Conservation (phyloP, 1,284 basidiomycete genomes). For the Ustilago xerochloae region DNA sequence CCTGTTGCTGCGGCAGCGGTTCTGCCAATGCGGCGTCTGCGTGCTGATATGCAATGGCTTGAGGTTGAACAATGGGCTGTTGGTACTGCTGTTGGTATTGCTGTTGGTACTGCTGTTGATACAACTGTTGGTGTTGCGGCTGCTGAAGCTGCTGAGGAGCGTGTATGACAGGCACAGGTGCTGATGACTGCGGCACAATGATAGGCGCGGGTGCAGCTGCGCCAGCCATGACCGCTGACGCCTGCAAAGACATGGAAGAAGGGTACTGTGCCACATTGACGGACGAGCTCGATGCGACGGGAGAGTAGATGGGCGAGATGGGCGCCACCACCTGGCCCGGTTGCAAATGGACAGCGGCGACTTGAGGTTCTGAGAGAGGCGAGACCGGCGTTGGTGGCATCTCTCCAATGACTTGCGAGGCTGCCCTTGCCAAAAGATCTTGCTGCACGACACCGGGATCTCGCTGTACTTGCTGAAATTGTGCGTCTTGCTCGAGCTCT, state of each 20-base stretch:
- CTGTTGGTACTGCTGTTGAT: not conserved
- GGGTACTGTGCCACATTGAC: conserved; percentile 31
- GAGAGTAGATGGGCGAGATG: conserved; percentile 38
- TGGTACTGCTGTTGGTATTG: conserved; percentile 2
- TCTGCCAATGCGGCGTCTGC: not conserved
- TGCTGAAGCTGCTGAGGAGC: conserved; percentile 18
- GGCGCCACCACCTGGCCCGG: conserved; percentile 38
- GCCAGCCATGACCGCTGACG: conserved; percentile 20
- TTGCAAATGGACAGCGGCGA: conserved; percentile 23
- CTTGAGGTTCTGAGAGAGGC: conserved; percentile 12
- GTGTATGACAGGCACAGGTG: conserved; percentile 9
- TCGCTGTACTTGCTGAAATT: conserved; percentile 48
- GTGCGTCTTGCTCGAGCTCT: conserved; percentile 60
- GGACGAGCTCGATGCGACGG: conserved; percentile 32
- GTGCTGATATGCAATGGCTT: not conserved
- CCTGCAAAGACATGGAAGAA: conserved; percentile 22
- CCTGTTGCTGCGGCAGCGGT: conserved; percentile 8
- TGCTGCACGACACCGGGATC: conserved; percentile 50
- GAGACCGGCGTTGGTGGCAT: conserved; percentile 37
- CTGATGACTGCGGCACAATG: conserved; percentile 6
- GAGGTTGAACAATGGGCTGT: conserved; percentile 1
- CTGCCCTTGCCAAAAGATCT: conserved; percentile 56
- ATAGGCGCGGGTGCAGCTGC: conserved; percentile 8
- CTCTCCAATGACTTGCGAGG: conserved; percentile 57
- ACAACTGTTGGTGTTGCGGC: not conserved